Evolutionary conservation across 2,329 filamentous ascomycete genomes (phyloP).

Genomic region (Exophiala alcalophila): DNA sequence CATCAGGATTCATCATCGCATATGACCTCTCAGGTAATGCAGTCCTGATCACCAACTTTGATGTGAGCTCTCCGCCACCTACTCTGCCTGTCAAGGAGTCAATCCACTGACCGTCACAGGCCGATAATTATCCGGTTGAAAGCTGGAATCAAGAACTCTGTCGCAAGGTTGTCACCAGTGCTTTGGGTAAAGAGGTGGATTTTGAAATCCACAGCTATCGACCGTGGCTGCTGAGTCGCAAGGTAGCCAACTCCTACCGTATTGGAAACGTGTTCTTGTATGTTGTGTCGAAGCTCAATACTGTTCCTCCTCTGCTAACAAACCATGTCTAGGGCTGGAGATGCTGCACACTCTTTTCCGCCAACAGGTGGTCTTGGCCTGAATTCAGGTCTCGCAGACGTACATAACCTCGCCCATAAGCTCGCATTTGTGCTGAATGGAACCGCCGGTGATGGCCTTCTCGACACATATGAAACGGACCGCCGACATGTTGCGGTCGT

Average conservation of each 20-base stretch:
- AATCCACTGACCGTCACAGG: constrained; percentile 21
- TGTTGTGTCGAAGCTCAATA: too few relatives aligned
- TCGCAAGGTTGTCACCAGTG: constrained; percentile 35
- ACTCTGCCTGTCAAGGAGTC: background rate
- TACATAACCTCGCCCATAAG: constrained; percentile 57
- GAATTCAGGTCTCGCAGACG: constrained; percentile 51
- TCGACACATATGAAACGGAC: constrained; percentile 41
- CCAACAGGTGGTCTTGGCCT: constrained; percentile 58
- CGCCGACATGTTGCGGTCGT: constrained; percentile 41
- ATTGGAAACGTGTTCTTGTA: constrained; percentile 40
- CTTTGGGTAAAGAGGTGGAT: constrained; percentile 27
- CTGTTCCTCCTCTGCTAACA: too few relatives aligned
- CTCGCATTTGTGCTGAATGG: constrained; percentile 40
- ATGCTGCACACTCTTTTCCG: constrained; percentile 57
- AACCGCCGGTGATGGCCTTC: constrained; percentile 29
- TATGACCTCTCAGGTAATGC: constrained; percentile 44
- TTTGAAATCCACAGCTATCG: constrained; percentile 43
- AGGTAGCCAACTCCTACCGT: constrained; percentile 41
- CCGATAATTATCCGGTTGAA: constrained; percentile 37
- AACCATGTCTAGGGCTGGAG: constrained; percentile 42
- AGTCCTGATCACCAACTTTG: constrained; percentile 47
- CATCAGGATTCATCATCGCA: constrained; percentile 46
- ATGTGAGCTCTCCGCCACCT: too few relatives aligned
- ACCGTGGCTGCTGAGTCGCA: constrained; percentile 44
- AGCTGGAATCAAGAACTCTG: constrained; percentile 39